A percentile compares a stretch with the other conserved stretches of the same genome.
These are phyloP conservation scores for Akanthomyces dipterigenus DNA, from an alignment of 2,329 filamentous ascomycete species.

Conservation along the genomic window DNA sequence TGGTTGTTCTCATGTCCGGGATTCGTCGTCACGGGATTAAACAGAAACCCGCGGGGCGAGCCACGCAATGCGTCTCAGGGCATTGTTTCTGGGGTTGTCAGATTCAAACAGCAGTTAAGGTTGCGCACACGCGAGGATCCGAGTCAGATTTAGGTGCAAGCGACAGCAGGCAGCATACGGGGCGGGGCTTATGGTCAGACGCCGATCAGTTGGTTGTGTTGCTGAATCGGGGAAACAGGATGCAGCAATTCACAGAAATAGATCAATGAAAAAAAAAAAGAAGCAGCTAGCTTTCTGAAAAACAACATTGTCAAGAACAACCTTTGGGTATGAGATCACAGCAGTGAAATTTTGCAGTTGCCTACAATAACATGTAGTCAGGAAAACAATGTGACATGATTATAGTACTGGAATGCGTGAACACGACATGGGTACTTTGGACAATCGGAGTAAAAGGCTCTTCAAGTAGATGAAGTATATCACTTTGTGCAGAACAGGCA, in stretches of 20 bases:
- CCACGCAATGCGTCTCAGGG: background rate
- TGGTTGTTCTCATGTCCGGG: background rate
- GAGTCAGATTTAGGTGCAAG: constrained; percentile 4
- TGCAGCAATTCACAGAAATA: background rate
- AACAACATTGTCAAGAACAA: too few species aligned
- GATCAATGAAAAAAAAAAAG: background rate
- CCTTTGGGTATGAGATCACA: too few species aligned
- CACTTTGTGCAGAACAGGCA: background rate
- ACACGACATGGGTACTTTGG: too few species aligned
- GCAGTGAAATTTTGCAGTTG: too few species aligned
- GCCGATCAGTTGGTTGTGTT: constrained; percentile 2
- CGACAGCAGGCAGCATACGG: background rate
- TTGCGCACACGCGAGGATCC: background rate
- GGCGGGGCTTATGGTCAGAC: constrained; percentile 7
- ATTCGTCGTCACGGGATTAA: background rate
- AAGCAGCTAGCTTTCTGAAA: background rate
- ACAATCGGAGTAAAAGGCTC: background rate
- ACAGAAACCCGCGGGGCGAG: background rate
- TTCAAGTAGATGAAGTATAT: background rate
- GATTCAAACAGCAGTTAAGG: background rate
- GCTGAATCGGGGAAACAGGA: constrained; percentile 2
- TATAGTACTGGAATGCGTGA: too few species aligned
- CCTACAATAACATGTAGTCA: too few species aligned
- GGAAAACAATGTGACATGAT: too few species aligned
- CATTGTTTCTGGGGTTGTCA: background rate